Evolutionary conservation across 1,284 basidiomycete genomes (phyloP).

Genomic region (Trametes sp.): DNA sequence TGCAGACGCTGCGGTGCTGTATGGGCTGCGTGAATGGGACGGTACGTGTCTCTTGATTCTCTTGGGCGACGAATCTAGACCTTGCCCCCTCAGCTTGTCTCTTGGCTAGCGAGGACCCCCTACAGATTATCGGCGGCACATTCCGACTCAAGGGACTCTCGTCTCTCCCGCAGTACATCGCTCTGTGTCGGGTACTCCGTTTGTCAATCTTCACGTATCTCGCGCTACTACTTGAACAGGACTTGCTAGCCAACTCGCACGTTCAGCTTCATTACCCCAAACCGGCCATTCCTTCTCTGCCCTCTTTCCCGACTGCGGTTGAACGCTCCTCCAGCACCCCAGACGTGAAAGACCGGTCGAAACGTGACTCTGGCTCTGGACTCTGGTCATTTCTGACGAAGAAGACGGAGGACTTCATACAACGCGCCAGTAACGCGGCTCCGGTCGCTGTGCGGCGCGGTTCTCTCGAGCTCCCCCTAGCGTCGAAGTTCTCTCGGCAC

Average conservation of each 20-base stretch:
- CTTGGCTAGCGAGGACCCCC: slow-evolving; percentile 30
- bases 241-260: slow-evolving; percentile 58
- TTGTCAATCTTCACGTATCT: slow-evolving; percentile 64
- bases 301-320: slow-evolving; percentile 26
- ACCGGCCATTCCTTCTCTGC: slow-evolving; percentile 28
- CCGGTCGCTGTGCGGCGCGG: slow-evolving; percentile 42
- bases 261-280: slow-evolving; percentile 55
- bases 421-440: slow-evolving; percentile 44
- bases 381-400: slow-evolving; percentile 54
- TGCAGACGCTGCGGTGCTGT: slow-evolving; percentile 48
- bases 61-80: neutral
- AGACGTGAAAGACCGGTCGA: slow-evolving; percentile 31
- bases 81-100: slow-evolving; percentile 17
- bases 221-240: slow-evolving; percentile 68
- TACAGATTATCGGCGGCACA: slow-evolving; percentile 63
- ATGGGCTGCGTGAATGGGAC: slow-evolving; percentile 59
- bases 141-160: slow-evolving; percentile 59
- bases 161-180: slow-evolving; percentile 50
- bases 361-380: slow-evolving; percentile 42
- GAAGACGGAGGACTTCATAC: slow-evolving; percentile 48
- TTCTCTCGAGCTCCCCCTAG: slow-evolving; percentile 48
- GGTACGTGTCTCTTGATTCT: slow-evolving; percentile 43
- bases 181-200: slow-evolving; percentile 58
- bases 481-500: slow-evolving; percentile 23
- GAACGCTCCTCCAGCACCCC: slow-evolving; percentile 32